Percentiles rank a stretch among this genome's conserved stretches.
phyloP scores from a whole-genome alignment of 2,329 filamentous ascomycete genomes.

The Lasiodiplodia gonubiensis region DNA sequence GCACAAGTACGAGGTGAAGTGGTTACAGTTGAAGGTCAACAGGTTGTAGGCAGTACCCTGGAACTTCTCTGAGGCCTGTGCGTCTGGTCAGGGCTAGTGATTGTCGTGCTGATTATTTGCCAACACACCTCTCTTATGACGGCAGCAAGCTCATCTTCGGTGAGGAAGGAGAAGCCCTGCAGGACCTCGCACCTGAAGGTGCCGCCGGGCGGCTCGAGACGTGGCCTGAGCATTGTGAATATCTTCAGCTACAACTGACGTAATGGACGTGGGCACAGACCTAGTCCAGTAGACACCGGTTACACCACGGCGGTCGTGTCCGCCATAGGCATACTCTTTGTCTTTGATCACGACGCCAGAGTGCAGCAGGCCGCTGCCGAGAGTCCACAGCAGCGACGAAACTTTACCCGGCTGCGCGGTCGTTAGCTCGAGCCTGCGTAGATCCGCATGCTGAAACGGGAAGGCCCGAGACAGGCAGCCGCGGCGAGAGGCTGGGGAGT shows the following conservation, averaged over 20 bases:
- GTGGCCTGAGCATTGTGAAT: conserved; percentile 51
- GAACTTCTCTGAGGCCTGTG: conserved; percentile 71
- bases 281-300: conserved; percentile 86
- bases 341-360: conserved; percentile 82
- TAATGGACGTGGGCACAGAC: conserved; percentile 35
- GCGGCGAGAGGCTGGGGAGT: not conserved
- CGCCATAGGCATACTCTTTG: conserved; percentile 83
- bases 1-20: conserved; percentile 81
- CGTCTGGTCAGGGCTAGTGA: conserved; percentile 30
- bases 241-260: conserved; percentile 6
- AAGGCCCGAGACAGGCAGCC: conserved; percentile 9
- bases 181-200: conserved; percentile 77
- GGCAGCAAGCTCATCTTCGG: conserved; percentile 70
- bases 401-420: conserved; percentile 68
- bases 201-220: conserved; percentile 74
- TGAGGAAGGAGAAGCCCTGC: conserved; percentile 77
- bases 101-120: not conserved
- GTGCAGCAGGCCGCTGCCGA: conserved; percentile 79
- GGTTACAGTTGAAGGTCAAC: conserved; percentile 84
- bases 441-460: conserved; percentile 22
- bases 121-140: conserved; percentile 63
- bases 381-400: conserved; percentile 76
- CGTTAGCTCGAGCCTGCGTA: conserved; percentile 6
- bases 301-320: conserved; percentile 71
- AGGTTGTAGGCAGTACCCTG: conserved; percentile 80